Evolutionary conservation across 2,329 filamentous ascomycete genomes (phyloP).

Genomic region (Aspergillus terreus): DNA sequence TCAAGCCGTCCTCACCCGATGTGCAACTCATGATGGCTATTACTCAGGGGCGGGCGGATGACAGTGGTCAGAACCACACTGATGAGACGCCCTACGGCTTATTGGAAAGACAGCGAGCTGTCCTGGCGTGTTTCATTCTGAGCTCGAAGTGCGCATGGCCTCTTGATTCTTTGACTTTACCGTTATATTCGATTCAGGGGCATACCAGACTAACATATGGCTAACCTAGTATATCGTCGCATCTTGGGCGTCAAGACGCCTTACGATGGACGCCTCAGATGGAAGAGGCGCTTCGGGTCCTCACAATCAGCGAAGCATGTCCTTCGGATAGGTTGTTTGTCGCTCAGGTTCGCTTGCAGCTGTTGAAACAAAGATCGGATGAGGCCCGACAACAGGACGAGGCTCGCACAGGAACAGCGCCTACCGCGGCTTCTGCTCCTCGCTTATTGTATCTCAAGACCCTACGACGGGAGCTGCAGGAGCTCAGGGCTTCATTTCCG

Average conservation of each 20-base stretch:
- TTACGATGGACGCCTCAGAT: slow-evolving; percentile 38
- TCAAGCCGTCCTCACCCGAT: slow-evolving; percentile 28
- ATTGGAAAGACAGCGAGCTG: slow-evolving; percentile 26
- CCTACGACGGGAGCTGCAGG: slow-evolving; percentile 29
- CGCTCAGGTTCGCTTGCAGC: slow-evolving; percentile 36
- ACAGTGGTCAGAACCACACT: slow-evolving; percentile 3
- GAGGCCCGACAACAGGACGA: slow-evolving; percentile 30
- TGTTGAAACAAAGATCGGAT: slow-evolving; percentile 29
- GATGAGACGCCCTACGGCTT: slow-evolving; percentile 13
- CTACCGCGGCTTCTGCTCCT: slow-evolving; percentile 10
- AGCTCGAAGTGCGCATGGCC: slow-evolving; percentile 24
- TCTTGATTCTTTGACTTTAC: background rate
- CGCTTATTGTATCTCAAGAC: slow-evolving; percentile 27
- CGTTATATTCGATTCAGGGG: background rate
- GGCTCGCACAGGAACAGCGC: slow-evolving; percentile 8
- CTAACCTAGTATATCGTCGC: slow-evolving; percentile 28
- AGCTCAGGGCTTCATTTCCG: slow-evolving; percentile 26
- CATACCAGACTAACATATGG: slow-evolving; percentile 8
- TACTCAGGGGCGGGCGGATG: slow-evolving; percentile 23
- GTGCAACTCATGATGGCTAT: slow-evolving; percentile 28
- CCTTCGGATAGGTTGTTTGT: slow-evolving; percentile 29
- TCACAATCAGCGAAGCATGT: slow-evolving; percentile 23
- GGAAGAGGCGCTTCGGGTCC: slow-evolving; percentile 32
- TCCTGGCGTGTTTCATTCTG: slow-evolving; percentile 29
- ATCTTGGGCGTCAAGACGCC: slow-evolving; percentile 32